Percentiles rank a stretch among this genome's conserved stretches.
Conservation (phyloP, 1,284 basidiomycete species). For the Papiliotrema laurentii region DNA sequence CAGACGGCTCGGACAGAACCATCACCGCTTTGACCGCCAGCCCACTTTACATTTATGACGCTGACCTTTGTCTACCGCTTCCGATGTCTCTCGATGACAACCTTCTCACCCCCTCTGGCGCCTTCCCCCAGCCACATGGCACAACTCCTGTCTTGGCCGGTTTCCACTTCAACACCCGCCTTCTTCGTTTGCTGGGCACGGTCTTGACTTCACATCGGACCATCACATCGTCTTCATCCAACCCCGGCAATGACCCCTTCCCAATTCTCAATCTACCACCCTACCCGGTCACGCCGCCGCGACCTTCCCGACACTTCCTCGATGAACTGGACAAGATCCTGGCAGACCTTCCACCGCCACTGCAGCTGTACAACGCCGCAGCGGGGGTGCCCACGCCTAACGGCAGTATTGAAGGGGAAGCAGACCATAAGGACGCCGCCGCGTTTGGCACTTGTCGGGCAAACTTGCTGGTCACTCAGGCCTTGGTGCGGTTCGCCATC, state of each 20-base stretch:
- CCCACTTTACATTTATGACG: slow-evolving; percentile 23
- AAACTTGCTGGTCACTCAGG: slow-evolving; percentile 28
- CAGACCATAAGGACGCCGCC: background rate
- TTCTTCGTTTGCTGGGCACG: slow-evolving; percentile 25
- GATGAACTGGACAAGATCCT: slow-evolving; percentile 17
- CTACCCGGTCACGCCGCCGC: background rate
- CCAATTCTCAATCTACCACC: slow-evolving; percentile 8
- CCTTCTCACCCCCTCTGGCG: slow-evolving; percentile 27
- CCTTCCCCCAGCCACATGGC: slow-evolving; percentile 22
- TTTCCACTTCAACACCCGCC: slow-evolving; percentile 28
- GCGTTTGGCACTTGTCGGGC: slow-evolving; percentile 27
- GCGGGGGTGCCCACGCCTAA: slow-evolving; percentile 3
- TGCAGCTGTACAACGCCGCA: slow-evolving; percentile 11
- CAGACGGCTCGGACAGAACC: slow-evolving; percentile 30
- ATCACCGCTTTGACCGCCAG: slow-evolving; percentile 19
- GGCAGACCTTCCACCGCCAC: slow-evolving; percentile 11
- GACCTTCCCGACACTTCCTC: slow-evolving; percentile 12
- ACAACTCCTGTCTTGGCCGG: slow-evolving; percentile 21
- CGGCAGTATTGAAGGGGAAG: background rate
- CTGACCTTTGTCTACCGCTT: slow-evolving; percentile 20
- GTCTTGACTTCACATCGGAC: slow-evolving; percentile 12
- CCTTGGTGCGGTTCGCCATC: slow-evolving; percentile 24
- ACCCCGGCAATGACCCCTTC: slow-evolving; percentile 7
- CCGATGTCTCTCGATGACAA: slow-evolving; percentile 29
- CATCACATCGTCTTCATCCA: slow-evolving; percentile 1